phyloP scores from a whole-genome alignment of 176 grass and related monocot species.

The Saccharum officinarum region DNA sequence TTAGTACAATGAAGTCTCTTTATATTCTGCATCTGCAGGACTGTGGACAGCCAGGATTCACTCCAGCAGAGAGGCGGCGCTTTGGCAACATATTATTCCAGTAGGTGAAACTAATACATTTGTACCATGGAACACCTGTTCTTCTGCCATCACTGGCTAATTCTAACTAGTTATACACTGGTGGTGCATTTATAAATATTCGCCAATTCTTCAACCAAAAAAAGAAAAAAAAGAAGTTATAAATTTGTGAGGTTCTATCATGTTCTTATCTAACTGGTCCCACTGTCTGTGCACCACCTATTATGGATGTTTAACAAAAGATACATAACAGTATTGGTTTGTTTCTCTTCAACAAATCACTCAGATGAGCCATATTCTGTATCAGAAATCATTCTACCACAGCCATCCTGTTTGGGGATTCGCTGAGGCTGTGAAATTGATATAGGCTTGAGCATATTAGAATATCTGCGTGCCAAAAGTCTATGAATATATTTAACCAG shows the following conservation, averaged over 20 bases:
- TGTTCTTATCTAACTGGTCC: not conserved
- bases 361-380: not conserved
- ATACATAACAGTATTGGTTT: slow-evolving; percentile 7
- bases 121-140: not conserved
- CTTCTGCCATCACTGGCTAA: not conserved
- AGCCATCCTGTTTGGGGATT: not conserved
- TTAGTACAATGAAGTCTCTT: slow-evolving; percentile 19
- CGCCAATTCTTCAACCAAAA: not conserved
- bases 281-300: not conserved
- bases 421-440: not conserved
- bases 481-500: not conserved
- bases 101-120: slow-evolving; percentile 58
- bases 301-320: not conserved
- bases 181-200: not conserved
- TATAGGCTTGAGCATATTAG: not conserved
- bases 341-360: not conserved
- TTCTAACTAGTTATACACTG: not conserved
- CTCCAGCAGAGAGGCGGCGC: slow-evolving; percentile 76
- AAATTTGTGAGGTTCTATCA: not conserved
- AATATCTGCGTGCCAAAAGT: not conserved
- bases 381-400: not conserved
- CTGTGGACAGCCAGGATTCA: slow-evolving; percentile 94
- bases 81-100: slow-evolving; percentile 73
- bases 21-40: slow-evolving; percentile 71
- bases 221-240: not conserved